Evolutionary conservation across 805 yeast genomes (phyloP).

Genomic region (Kodamaea jinghongensis): DNA sequence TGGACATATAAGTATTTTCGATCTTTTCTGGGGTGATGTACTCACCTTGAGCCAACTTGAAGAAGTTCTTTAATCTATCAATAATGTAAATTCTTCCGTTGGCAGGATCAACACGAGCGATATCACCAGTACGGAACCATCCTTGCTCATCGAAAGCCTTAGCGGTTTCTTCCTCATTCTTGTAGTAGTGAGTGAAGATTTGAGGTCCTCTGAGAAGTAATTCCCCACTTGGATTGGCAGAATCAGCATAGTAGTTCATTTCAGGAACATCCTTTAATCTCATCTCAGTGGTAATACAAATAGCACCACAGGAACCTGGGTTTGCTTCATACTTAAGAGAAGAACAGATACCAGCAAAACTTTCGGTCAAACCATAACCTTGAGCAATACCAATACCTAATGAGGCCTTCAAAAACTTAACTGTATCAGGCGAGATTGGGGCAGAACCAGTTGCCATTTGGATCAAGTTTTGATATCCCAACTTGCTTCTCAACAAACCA

Average conservation of each 20-base stretch:
- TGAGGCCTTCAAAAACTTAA: constrained; percentile 59
- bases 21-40: constrained; percentile 76
- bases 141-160: constrained; percentile 54
- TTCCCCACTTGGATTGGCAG: constrained; percentile 52
- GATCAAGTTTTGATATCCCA: constrained; percentile 34
- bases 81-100: constrained; percentile 58
- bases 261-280: constrained; percentile 60
- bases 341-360: constrained; percentile 53
- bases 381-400: constrained; percentile 57
- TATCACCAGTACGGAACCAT: constrained; percentile 64
- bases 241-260: constrained; percentile 47
- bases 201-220: constrained; percentile 64
- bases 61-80: constrained; percentile 78
- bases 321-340: constrained; percentile 41
- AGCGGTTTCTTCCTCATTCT: constrained; percentile 53
- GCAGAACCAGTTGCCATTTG: constrained; percentile 54
- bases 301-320: constrained; percentile 62
- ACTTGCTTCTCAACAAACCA: constrained; percentile 26
- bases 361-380: constrained; percentile 76
- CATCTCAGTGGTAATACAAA: constrained; percentile 52
- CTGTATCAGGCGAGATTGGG: constrained; percentile 62
- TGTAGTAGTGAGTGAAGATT: constrained; percentile 54
- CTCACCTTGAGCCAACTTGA: constrained; percentile 54
- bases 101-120: constrained; percentile 47
- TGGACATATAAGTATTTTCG: constrained; percentile 59